Evolutionary conservation across 1,284 basidiomycete genomes (phyloP).

Genomic region (Ustilago crameri): DNA sequence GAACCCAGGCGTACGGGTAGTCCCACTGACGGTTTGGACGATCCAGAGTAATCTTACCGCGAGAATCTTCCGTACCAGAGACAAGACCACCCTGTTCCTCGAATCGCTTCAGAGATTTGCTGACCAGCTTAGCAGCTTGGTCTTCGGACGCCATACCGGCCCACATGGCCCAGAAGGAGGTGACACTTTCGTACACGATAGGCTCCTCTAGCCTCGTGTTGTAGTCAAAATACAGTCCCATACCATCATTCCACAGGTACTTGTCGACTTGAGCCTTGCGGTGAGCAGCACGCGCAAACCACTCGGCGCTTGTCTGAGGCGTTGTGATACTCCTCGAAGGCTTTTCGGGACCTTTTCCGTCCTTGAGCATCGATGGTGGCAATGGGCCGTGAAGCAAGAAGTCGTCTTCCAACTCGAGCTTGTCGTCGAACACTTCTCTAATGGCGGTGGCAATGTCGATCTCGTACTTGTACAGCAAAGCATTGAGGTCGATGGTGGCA

Average conservation of each 20-base stretch:
- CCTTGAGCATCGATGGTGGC: conserved; percentile 42
- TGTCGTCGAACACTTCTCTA: conserved; percentile 90
- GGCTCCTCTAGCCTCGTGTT: conserved; percentile 90
- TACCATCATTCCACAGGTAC: conserved; percentile 96
- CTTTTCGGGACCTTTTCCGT: conserved; percentile 36
- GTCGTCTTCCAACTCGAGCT: conserved; percentile 88
- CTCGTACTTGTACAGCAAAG: conserved; percentile 77
- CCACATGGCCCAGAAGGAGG: conserved; percentile 96
- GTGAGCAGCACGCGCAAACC: conserved; percentile 64
- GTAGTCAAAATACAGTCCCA: conserved; percentile 94
- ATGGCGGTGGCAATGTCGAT: conserved; percentile 75
- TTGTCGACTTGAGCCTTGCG: conserved; percentile 81
- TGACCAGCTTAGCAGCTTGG: conserved; percentile 91
- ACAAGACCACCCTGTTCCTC: conserved; percentile 96
- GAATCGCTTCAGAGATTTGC: conserved; percentile 89
- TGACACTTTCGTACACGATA: conserved; percentile 93
- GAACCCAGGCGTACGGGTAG: conserved; percentile 78
- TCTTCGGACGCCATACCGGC: conserved; percentile 94
- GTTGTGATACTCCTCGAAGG: conserved; percentile 75
- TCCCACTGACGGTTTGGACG: conserved; percentile 99
- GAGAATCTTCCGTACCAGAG: conserved; percentile 94
- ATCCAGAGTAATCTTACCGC: conserved; percentile 92
- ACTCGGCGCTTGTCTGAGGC: conserved; percentile 61
- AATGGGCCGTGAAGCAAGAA: conserved; percentile 71
- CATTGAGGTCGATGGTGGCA: conserved; percentile 93